Conservation (phyloP, 441 rosid genomes). For the Syzygium malaccense region DNA sequence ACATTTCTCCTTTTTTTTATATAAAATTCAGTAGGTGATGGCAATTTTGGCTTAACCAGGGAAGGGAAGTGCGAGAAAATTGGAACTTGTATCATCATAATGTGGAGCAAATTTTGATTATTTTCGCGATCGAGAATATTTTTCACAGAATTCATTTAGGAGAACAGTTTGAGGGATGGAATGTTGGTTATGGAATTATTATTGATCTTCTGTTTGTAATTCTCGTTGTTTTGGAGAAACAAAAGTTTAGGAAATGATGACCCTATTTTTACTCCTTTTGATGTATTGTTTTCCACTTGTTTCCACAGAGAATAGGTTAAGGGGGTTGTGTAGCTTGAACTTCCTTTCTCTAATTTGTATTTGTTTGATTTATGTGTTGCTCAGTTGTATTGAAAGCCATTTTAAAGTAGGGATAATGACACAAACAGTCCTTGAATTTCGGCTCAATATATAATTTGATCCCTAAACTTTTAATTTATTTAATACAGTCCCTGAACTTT, state of each 20-base stretch:
- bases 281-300: background rate
- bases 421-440: no score
- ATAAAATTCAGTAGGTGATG: conserved; percentile 18
- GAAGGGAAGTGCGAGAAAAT: conserved; percentile 36
- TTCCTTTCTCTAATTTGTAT: background rate
- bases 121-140: conserved; percentile 43
- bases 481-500: no score
- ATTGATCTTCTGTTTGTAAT: conserved; percentile 27
- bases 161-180: conserved; percentile 35
- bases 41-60: conserved; percentile 55
- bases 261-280: background rate
- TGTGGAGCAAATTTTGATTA: conserved; percentile 7
- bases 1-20: background rate
- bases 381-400: background rate
- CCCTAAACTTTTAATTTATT: no score
- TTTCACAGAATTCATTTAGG: conserved; percentile 61
- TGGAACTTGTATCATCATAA: conserved; percentile 84
- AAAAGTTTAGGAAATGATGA: conserved; percentile 37
- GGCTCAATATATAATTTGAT: no score
- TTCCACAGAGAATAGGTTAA: background rate
- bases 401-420: background rate
- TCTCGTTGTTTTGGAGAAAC: conserved; percentile 31
- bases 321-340: background rate
- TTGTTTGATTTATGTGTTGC: background rate
- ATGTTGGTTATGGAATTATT: conserved; percentile 37